phyloP scores from a whole-genome alignment of 495 filamentous ascomycete genomes.

The Hypoxylon fuscum region DNA sequence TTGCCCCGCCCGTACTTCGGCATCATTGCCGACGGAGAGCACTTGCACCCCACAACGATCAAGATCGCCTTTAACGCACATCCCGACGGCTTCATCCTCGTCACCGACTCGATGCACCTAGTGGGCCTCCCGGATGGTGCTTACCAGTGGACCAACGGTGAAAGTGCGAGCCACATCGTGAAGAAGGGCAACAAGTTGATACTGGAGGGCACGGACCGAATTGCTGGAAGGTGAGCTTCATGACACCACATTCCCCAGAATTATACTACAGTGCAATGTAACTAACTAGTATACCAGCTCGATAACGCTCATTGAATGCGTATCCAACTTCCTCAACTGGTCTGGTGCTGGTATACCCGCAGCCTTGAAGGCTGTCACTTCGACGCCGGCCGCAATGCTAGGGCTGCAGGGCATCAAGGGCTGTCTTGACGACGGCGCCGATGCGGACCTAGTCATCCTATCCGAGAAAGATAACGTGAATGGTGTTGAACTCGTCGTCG shows the following conservation, averaged over 20 bases:
- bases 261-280: background rate
- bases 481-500: constrained; percentile 64
- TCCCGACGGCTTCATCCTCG: constrained; percentile 69
- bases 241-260: too few species aligned
- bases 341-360: constrained; percentile 68
- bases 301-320: constrained; percentile 78
- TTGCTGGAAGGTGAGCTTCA: constrained; percentile 68
- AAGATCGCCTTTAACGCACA: constrained; percentile 71
- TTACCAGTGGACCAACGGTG: constrained; percentile 83
- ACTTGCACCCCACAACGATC: constrained; percentile 70
- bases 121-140: constrained; percentile 77
- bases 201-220: constrained; percentile 73
- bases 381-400: constrained; percentile 77
- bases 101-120: constrained; percentile 74
- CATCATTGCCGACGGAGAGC: constrained; percentile 72
- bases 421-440: constrained; percentile 69
- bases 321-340: constrained; percentile 82
- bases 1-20: constrained; percentile 67
- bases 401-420: constrained; percentile 74
- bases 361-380: constrained; percentile 75
- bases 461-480: constrained; percentile 60
- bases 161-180: constrained; percentile 62
- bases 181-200: constrained; percentile 74
- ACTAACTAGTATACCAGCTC: constrained; percentile 56
- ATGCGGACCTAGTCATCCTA: constrained; percentile 82